Evolutionary conservation across 2,329 filamentous ascomycete species (phyloP).

Genomic region (Pseudocercospora fuligena): DNA sequence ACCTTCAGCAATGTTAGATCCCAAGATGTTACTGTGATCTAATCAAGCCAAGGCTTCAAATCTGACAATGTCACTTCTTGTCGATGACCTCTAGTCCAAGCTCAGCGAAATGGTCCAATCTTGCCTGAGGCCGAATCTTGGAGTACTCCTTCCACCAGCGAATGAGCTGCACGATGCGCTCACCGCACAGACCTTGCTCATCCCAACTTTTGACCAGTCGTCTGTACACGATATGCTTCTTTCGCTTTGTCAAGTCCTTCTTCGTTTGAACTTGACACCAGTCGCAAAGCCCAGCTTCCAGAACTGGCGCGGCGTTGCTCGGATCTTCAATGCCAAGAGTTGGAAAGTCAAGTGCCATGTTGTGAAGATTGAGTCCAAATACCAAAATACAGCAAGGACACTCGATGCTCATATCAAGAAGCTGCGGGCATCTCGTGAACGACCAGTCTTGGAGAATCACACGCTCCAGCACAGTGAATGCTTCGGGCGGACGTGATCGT

Average conservation of each 20-base stretch:
- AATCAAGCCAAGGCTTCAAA: not conserved
- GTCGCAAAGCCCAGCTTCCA: not conserved
- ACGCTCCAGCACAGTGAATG: not conserved
- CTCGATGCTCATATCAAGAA: not conserved
- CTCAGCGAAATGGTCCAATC: not conserved
- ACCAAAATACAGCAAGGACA: constrained; percentile 6
- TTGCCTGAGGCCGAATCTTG: constrained; percentile 4
- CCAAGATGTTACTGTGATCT: not conserved
- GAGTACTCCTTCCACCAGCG: constrained; percentile 6
- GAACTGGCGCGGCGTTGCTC: not conserved
- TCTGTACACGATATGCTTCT: constrained; percentile 1
- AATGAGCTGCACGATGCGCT: constrained; percentile 1
- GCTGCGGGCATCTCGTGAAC: not conserved
- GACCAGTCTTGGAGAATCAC: constrained; percentile 6
- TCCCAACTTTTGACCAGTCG: not conserved
- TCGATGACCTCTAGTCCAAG: not conserved
- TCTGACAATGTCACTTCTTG: not conserved
- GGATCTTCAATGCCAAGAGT: constrained; percentile 5
- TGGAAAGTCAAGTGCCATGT: not conserved
- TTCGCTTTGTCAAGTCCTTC: not conserved
- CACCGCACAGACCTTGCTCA: not conserved
- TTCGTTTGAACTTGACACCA: not conserved
- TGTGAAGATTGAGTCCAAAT: not conserved
- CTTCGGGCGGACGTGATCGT: constrained; percentile 1
- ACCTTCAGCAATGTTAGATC: not conserved